Conservation (phyloP, 495 filamentous ascomycete species). For the Rostrohypoxylon terebratum region DNA sequence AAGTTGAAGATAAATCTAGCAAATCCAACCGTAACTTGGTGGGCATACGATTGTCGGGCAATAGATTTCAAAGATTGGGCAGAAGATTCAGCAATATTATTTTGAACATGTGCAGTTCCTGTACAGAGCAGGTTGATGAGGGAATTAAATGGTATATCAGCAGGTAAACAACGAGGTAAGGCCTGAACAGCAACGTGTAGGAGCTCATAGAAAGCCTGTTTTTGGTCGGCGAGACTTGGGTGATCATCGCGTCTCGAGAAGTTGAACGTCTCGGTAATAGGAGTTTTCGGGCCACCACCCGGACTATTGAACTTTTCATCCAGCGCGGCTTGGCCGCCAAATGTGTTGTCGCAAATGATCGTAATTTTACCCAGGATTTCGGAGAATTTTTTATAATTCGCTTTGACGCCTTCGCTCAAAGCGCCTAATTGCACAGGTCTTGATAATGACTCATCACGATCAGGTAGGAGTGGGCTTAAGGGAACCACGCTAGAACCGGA, state of each 20-base stretch:
- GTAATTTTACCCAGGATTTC: constrained; percentile 96
- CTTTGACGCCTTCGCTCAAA: constrained; percentile 79
- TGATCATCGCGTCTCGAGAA: constrained; percentile 87
- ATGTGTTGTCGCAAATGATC: constrained; percentile 93
- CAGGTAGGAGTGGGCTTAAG: constrained; percentile 44
- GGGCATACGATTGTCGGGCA: constrained; percentile 90
- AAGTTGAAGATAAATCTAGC: constrained; percentile 98
- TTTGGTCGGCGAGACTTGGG: constrained; percentile 77
- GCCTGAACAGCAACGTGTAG: constrained; percentile 96
- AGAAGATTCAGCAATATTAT: constrained; percentile 91
- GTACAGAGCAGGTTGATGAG: constrained; percentile 96
- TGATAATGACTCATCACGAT: constrained; percentile 69
- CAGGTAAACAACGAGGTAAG: constrained; percentile 88
- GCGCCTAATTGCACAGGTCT: constrained; percentile 78
- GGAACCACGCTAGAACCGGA: constrained; percentile 53
- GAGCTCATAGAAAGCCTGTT: constrained; percentile 94
- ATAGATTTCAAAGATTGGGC: constrained; percentile 94
- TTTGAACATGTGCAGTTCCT: constrained; percentile 94
- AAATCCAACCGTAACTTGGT: constrained; percentile 97
- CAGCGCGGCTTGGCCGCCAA: constrained; percentile 92
- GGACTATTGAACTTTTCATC: constrained; percentile 92
- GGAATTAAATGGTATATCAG: constrained; percentile 91
- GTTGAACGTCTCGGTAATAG: constrained; percentile 92
- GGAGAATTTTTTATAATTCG: constrained; percentile 89
- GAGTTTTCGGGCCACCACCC: constrained; percentile 87